phyloP scores from a whole-genome alignment of 331 rosid species.

The Arachis monticola region DNA sequence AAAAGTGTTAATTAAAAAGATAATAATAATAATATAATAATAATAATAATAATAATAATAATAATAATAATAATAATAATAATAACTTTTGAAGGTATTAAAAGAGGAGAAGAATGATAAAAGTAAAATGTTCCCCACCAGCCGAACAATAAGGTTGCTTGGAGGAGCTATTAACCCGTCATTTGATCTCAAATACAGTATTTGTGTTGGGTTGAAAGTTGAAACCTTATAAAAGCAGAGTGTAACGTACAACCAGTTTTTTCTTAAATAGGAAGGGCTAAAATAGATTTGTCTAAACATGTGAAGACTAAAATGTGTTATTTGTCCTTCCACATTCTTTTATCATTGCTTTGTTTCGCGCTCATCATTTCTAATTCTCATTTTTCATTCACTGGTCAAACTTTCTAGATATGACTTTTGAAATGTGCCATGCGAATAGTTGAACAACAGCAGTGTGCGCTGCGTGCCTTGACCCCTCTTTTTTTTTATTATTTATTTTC shows the following conservation, averaged over 20 bases:
- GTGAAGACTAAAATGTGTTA: slow-evolving; percentile 48
- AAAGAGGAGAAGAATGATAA: slow-evolving; percentile 34
- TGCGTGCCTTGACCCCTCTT: no score
- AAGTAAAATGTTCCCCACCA: slow-evolving; percentile 68
- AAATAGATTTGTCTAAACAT: slow-evolving; percentile 35
- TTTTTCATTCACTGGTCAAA: slow-evolving; percentile 49
- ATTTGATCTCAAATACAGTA: slow-evolving; percentile 51
- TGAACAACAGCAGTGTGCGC: neutral
- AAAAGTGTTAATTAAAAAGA: neutral
- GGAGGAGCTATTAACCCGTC: slow-evolving; percentile 47
- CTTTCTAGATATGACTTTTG: slow-evolving; percentile 38
- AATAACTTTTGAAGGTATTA: slow-evolving; percentile 31
- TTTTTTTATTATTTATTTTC: no score
- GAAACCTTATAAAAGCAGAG: slow-evolving; percentile 37
- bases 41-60: no score
- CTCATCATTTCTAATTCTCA: slow-evolving; percentile 36
- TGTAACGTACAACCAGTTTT: slow-evolving; percentile 47
- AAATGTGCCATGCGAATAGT: slow-evolving; percentile 40
- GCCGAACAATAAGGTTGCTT: slow-evolving; percentile 61
- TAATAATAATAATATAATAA: neutral
- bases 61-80: neutral
- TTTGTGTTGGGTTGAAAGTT: slow-evolving; percentile 19
- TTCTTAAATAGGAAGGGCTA: slow-evolving; percentile 36
- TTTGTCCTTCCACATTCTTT: slow-evolving; percentile 34
- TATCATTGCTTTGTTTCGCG: slow-evolving; percentile 40